Conservation (phyloP, 176 grass and related monocot species). For the Tillandsia fasciculata region DNA sequence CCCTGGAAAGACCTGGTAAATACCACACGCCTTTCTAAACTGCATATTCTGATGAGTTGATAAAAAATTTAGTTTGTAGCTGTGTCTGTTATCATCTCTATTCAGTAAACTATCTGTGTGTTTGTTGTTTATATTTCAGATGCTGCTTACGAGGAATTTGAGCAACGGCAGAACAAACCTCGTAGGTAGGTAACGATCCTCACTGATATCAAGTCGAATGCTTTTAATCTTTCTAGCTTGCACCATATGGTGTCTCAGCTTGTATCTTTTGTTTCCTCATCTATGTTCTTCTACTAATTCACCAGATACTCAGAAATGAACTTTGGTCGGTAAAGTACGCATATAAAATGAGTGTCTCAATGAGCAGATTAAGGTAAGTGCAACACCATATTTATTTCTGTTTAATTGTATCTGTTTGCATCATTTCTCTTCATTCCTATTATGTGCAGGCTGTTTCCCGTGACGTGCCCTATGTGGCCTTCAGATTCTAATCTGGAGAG, state of each 20-base stretch:
- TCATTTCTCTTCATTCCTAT: not conserved
- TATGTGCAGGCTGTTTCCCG: not conserved
- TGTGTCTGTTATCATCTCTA: not conserved
- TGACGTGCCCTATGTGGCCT: conserved; percentile 7
- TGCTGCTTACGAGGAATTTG: conserved; percentile 59
- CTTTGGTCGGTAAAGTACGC: conserved; percentile 70
- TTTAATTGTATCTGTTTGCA: not conserved
- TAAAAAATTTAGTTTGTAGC: not conserved
- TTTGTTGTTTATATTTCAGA: conserved; percentile 39
- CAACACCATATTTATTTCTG: not conserved
- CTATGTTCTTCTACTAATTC: conserved; percentile 1
- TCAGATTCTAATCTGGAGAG: conserved; percentile 14
- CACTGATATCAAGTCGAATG: not conserved
- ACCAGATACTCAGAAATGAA: conserved; percentile 97
- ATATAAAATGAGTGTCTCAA: conserved; percentile 26
- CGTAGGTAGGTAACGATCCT: conserved; percentile 45
- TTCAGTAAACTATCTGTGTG: conserved; percentile 13
- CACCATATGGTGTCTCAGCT: not conserved
- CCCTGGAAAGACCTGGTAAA: conserved; percentile 7
- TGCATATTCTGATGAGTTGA: conserved; percentile 8
- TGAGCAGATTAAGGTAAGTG: conserved; percentile 31
- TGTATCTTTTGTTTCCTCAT: not conserved
- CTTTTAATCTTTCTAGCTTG: not conserved
- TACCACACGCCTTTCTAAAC: not conserved
- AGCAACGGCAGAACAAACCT: conserved; percentile 91